Evolutionary conservation across 2,329 filamentous ascomycete genomes (phyloP).

Genomic region (Aspergillus tamarii): DNA sequence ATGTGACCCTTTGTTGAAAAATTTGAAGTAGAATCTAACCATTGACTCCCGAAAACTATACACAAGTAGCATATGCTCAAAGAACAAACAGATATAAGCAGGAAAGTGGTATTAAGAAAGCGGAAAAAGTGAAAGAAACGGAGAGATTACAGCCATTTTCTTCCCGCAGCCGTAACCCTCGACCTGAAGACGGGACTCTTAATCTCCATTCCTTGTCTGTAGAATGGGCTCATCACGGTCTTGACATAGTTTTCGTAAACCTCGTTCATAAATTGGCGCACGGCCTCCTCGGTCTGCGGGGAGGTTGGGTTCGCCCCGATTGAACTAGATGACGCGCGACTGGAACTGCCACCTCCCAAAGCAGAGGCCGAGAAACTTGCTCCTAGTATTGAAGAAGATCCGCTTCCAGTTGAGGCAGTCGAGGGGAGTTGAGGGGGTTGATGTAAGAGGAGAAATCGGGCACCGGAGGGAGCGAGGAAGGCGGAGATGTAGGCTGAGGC

Average conservation of each 20-base stretch:
- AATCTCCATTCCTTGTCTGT: slow-evolving; percentile 80
- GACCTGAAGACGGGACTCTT: slow-evolving; percentile 82
- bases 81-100: background rate
- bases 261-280: slow-evolving; percentile 91
- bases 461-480: slow-evolving; percentile 89
- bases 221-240: slow-evolving; percentile 96
- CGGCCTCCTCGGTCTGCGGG: slow-evolving; percentile 90
- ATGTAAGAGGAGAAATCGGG: slow-evolving; percentile 92
- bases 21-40: background rate
- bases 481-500: slow-evolving; percentile 88
- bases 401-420: slow-evolving; percentile 18
- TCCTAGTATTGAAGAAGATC: slow-evolving; percentile 35
- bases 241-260: slow-evolving; percentile 98
- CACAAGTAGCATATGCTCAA: background rate
- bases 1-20: background rate
- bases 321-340: slow-evolving; percentile 63
- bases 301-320: slow-evolving; percentile 83
- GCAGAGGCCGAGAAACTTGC: slow-evolving; percentile 27
- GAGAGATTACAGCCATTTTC: slow-evolving; percentile 76
- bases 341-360: slow-evolving; percentile 26
- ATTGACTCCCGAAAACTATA: background rate
- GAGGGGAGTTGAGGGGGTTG: slow-evolving; percentile 65
- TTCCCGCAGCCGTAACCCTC: slow-evolving; percentile 82
- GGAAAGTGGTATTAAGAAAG: background rate
- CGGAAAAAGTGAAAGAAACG: background rate